Evolutionary conservation across 495 filamentous ascomycete species (phyloP).

Genomic region (Saxophila tyrrhenica): DNA sequence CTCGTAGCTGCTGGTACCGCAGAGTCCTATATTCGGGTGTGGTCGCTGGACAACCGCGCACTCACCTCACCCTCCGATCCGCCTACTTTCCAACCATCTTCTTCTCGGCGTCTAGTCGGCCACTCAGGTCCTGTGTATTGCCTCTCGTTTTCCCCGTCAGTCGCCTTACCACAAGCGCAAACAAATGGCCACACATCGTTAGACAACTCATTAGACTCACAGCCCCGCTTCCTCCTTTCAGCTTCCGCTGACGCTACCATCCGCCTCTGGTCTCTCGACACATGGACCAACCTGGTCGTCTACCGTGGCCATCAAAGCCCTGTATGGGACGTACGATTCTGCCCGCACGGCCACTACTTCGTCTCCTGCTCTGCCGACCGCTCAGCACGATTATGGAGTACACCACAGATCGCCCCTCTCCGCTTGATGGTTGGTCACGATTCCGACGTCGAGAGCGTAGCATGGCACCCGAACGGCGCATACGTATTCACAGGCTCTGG

Average conservation of each 20-base stretch:
- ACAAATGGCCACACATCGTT: conserved; percentile 47
- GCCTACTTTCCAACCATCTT: conserved; percentile 42
- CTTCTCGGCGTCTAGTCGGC: conserved; percentile 73
- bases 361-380: conserved; percentile 75
- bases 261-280: conserved; percentile 84
- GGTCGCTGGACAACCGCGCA: conserved; percentile 71
- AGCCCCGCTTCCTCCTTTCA: conserved; percentile 59
- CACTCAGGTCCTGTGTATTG: conserved; percentile 82
- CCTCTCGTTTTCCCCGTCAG: conserved; percentile 79
- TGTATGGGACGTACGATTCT: conserved; percentile 78
- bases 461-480: conserved; percentile 84
- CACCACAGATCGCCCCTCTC: conserved; percentile 79
- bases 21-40: conserved; percentile 91
- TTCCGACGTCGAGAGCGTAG: conserved; percentile 68
- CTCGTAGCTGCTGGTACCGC: conserved; percentile 77
- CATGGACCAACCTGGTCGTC: conserved; percentile 78
- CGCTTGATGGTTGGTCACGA: conserved; percentile 88
- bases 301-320: conserved; percentile 87
- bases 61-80: conserved; percentile 36
- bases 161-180: conserved; percentile 37
- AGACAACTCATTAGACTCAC: conserved; percentile 13
- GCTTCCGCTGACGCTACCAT: conserved; percentile 77
- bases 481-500: conserved; percentile 81
- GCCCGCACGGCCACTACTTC: conserved; percentile 95
- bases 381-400: conserved; percentile 80